Evolutionary conservation across 345 rosid species (phyloP), one percentile per base, ranked within the genome.

Genomic region (Brassica juncea): DNA sequence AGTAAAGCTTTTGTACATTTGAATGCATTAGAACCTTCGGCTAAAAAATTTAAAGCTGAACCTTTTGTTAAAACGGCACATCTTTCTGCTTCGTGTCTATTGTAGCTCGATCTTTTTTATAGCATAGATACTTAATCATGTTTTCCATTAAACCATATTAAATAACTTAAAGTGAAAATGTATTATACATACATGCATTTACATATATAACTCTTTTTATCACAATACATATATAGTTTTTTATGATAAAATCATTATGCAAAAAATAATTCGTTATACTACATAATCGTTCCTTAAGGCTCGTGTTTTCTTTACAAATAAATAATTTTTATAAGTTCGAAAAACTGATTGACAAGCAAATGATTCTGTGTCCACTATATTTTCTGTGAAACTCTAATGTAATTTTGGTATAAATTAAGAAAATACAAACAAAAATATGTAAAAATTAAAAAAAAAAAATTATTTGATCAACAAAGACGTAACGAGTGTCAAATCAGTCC

Each of bases 401-500:
- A 55, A 54, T 21, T 42, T 58, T 58, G 14, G 30, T 4, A 9
- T 58, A 8, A 23, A 21, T 21, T 58, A 47, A 47, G 25, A 8
- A 58, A 4, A 55, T 16, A 27, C 15, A 77, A 47, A 6, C 28
- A 59, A 60, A 23, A 25, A 25, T 9, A 25, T 49, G 28, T 1
- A 9, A 14, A 57, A 37, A 8, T 37, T n/a, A n/a, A n/a, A 37
- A 37, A 37, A 37, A 37, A 0, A 37, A 37, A 8, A 37, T 37
- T 58, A 58, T 58, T 8, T 23, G 62, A 58, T 21, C 2, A 58
- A 11, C 27, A 27, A 60, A 60, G 16, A 44, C 54, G 62, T 3
- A 73, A 80, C 12, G 79, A 74, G 79, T 74, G 82, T 80, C 79
- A 68, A 69, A 80, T 74, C 82, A 80, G 19, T 6, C 70, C 82